Percentiles rank a stretch among this genome's conserved stretches.
Evolutionary conservation across 202 grass and related monocot species (phyloP).

Genomic region (Zoysia matrella): DNA sequence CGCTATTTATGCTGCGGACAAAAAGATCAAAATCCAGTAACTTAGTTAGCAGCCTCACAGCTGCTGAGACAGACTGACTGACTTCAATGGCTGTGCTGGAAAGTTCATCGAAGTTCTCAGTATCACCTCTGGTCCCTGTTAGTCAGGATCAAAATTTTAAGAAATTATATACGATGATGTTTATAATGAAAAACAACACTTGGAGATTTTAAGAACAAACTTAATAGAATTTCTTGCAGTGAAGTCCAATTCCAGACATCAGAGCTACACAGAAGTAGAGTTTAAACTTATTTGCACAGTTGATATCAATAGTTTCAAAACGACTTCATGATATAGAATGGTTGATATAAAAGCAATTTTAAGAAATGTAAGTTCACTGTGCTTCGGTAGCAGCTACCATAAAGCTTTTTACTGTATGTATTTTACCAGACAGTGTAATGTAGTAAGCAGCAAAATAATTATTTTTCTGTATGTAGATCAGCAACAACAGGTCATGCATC

Average conservation of each 20-base stretch:
- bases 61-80: constrained; percentile 48
- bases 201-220: not conserved
- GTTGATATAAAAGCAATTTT: constrained; percentile 14
- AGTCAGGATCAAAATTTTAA: constrained; percentile 2
- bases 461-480: not conserved
- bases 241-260: not conserved
- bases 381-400: not conserved
- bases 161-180: constrained; percentile 3
- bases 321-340: not conserved
- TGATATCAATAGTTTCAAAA: not conserved
- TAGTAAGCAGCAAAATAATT: constrained; percentile 16
- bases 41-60: constrained; percentile 64
- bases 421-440: constrained; percentile 2
- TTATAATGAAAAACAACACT: constrained; percentile 17
- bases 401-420: not conserved
- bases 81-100: constrained; percentile 37
- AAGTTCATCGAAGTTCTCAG: constrained; percentile 42
- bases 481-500: constrained; percentile 8
- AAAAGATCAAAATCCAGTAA: constrained; percentile 66
- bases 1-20: constrained; percentile 42
- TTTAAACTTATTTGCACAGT: not conserved
- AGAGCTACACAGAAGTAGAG: not conserved
- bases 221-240: not conserved
- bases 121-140: constrained; percentile 45
- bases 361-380: not conserved